phyloP scores from a whole-genome alignment of 2,329 filamentous ascomycete species.

The Fusarium xyrophilum region DNA sequence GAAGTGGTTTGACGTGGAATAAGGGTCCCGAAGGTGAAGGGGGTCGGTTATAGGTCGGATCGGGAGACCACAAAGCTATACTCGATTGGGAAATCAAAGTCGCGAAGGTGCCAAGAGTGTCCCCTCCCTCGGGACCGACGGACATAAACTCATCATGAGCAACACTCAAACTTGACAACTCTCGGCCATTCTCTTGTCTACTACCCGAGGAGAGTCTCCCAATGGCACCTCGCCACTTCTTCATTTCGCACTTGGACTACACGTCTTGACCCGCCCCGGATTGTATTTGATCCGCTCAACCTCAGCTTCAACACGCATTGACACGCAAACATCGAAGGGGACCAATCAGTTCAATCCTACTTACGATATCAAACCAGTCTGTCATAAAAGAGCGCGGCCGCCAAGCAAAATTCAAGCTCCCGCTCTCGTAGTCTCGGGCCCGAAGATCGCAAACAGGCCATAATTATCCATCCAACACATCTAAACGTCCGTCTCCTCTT shows the following conservation, averaged over 20 bases:
- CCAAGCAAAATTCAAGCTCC: slow-evolving; percentile 13
- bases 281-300: neutral
- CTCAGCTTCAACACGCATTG: neutral
- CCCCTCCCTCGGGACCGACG: slow-evolving; percentile 39
- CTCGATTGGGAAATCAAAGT: slow-evolving; percentile 23
- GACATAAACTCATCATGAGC: slow-evolving; percentile 21
- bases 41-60: slow-evolving; percentile 24
- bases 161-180: neutral
- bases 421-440: slow-evolving; percentile 20
- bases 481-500: neutral
- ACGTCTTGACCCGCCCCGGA: neutral
- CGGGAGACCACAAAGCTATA: slow-evolving; percentile 32
- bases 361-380: neutral
- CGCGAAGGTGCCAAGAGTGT: neutral
- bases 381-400: slow-evolving; percentile 8
- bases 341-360: neutral
- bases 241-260: neutral
- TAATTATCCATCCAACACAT: neutral
- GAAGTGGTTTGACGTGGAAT: slow-evolving; percentile 11
- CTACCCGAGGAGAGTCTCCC: slow-evolving; percentile 8
- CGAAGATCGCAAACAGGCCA: slow-evolving; percentile 23
- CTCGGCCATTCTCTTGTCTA: slow-evolving; percentile 6
- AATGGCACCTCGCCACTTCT: neutral
- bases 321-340: neutral
- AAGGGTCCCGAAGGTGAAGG: slow-evolving; percentile 10